phyloP scores from a whole-genome alignment of 352 stramenopile species.

The Globisporangium solare region DNA sequence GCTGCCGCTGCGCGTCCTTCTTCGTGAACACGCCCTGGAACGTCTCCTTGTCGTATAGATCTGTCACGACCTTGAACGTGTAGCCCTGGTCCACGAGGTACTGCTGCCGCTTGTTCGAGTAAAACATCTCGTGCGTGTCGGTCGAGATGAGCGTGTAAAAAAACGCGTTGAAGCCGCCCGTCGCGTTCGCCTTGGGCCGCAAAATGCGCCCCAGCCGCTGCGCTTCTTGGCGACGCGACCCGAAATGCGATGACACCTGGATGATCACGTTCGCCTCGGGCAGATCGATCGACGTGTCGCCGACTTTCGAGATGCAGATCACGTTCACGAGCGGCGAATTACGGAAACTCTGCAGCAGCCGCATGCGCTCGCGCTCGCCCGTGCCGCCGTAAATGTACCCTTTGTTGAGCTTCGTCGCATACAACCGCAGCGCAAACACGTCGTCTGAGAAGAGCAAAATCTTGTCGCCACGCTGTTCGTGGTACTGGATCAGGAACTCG shows the following conservation, averaged over 20 bases:
- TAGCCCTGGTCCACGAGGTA: constrained; percentile 99
- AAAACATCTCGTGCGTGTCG: constrained; percentile 99
- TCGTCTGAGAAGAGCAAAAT: constrained; percentile 99
- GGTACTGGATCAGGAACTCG: constrained; percentile 96
- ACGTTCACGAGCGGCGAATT: constrained; percentile 85
- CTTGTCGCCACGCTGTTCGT: constrained; percentile 97
- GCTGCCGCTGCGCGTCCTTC: constrained; percentile 71
- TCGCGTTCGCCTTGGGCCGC: constrained; percentile 94
- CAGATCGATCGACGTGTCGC: constrained; percentile 99
- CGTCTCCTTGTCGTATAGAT: constrained; percentile 82
- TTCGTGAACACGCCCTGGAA: constrained; percentile 80
- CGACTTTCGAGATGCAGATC: constrained; percentile 93
- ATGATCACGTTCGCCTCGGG: constrained; percentile 99
- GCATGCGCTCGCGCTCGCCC: constrained; percentile 89
- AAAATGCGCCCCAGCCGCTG: constrained; percentile 99
- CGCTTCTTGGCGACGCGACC: constrained; percentile 98
- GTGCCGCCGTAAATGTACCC: constrained; percentile 97
- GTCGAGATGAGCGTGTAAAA: constrained; percentile 99
- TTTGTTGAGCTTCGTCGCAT: constrained; percentile 89
- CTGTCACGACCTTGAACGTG: constrained; percentile 99
- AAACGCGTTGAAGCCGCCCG: constrained; percentile 98
- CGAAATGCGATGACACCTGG: constrained; percentile 98
- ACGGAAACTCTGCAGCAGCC: constrained; percentile 80
- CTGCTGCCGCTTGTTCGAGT: constrained; percentile 98
- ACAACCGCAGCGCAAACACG: constrained; percentile 95